phyloP scores from a whole-genome alignment of 352 stramenopile species.

The Globisporangium parvum region DNA sequence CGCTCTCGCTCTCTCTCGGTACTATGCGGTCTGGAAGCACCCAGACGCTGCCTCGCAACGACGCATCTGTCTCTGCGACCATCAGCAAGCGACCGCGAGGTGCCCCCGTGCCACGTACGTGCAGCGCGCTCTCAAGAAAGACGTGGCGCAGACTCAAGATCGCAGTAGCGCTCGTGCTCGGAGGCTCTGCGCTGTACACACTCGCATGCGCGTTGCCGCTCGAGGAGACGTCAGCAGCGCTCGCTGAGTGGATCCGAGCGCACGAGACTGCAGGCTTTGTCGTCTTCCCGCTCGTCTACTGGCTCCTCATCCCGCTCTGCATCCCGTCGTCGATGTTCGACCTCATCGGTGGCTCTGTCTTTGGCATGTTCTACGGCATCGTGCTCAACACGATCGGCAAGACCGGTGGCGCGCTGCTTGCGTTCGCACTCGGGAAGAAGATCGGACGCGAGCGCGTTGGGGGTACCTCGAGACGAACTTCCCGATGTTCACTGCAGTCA shows the following conservation, averaged over 20 bases:
- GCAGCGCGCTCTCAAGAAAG: neutral
- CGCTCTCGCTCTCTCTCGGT: too few relatives aligned
- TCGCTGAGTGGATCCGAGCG: constrained; percentile 41
- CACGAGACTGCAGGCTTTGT: constrained; percentile 38
- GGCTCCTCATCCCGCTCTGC: constrained; percentile 49
- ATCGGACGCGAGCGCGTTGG: constrained; percentile 45
- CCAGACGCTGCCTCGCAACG: neutral
- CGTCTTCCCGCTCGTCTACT: constrained; percentile 51
- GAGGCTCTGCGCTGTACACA: constrained; percentile 7
- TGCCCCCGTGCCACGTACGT: neutral
- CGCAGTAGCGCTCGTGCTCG: constrained; percentile 8
- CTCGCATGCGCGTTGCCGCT: constrained; percentile 34
- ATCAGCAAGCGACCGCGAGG: neutral
- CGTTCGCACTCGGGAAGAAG: constrained; percentile 52
- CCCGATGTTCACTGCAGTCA: constrained; percentile 40
- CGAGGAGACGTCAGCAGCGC: constrained; percentile 25
- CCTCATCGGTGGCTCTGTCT: constrained; percentile 56
- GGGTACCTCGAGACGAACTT: constrained; percentile 56
- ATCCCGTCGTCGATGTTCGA: constrained; percentile 66
- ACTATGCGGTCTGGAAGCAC: neutral
- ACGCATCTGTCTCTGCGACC: neutral
- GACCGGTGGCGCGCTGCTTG: constrained; percentile 50
- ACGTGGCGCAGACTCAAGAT: constrained; percentile 24
- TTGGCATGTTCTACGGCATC: constrained; percentile 39
- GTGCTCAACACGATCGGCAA: constrained; percentile 59